Evolutionary conservation across 2,329 filamentous ascomycete species (phyloP).

Genomic region (Mycosphaerella sp.): DNA sequence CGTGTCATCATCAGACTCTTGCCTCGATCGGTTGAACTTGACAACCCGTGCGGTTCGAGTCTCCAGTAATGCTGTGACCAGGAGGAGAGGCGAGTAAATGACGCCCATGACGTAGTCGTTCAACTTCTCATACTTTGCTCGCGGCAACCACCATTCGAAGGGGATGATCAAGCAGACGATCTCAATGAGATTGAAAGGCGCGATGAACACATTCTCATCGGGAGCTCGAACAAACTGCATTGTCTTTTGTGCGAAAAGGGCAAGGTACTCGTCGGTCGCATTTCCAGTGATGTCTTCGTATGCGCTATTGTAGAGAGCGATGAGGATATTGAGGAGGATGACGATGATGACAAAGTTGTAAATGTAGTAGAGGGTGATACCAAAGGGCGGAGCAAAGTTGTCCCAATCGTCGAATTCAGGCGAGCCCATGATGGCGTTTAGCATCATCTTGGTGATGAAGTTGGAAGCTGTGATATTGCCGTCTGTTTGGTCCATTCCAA

Average conservation of each 20-base stretch:
- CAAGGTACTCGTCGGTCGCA: constrained; percentile 91
- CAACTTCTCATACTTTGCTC: constrained; percentile 64
- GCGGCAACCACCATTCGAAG: constrained; percentile 94
- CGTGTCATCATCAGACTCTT: constrained; percentile 84
- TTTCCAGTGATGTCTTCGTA: constrained; percentile 93
- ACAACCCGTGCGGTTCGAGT: constrained; percentile 36
- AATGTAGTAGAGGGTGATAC: constrained; percentile 91
- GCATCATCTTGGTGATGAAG: constrained; percentile 76
- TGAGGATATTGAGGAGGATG: constrained; percentile 88
- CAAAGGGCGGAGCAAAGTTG: constrained; percentile 85
- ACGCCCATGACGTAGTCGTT: constrained; percentile 86
- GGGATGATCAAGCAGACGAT: constrained; percentile 70
- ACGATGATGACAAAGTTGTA: constrained; percentile 98
- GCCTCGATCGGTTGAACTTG: constrained; percentile 63
- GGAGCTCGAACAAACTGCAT: constrained; percentile 95
- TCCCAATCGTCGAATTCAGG: constrained; percentile 90
- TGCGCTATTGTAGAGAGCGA: constrained; percentile 92
- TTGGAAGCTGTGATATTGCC: constrained; percentile 55
- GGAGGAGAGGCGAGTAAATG: constrained; percentile 76
- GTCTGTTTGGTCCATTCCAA: constrained; percentile 82
- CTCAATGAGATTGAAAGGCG: constrained; percentile 91
- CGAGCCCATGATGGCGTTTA: constrained; percentile 84
- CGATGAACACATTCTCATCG: constrained; percentile 97
- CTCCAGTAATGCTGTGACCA: constrained; percentile 64
- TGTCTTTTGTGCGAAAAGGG: constrained; percentile 86